Base-by-base conservation (phyloP, 306 rosid genomes). In the Casuarina glauca region DNA sequence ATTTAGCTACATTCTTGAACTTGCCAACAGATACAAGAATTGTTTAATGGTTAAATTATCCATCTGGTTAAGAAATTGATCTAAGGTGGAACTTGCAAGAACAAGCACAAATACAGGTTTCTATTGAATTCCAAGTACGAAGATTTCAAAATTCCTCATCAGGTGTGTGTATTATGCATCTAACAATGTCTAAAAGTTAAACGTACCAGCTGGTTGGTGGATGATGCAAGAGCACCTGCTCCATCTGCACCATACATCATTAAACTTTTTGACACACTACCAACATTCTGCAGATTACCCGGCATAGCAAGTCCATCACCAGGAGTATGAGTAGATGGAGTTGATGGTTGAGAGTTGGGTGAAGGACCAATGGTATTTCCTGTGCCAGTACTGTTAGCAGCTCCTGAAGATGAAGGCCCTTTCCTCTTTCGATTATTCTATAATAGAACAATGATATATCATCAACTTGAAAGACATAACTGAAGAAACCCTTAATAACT, bases 341-440 rank as follows among this genome's bases (percentile, higher is more conserved):
- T 91, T 55, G 98, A 93, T 80, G 97, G 98, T 57, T 91, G 98
- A 84, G 98, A 94, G 78, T 91, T 91, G 49, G 97, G 84, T 8
- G 89, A 90, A 76, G 93, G 97, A 71, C 98, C 98, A 26, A 86
- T 73, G 55, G 98, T 90, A 74, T 91, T 94, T 87, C 96, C 98
- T 41, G 98, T 94, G 74, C 98, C 98, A 63, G 98, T 89, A 86
- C 98, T 94, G 87, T 91, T 94, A 75, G 97, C 98, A 78, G 94
- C 83, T 76, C 98, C 98, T n/a, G 98, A 91, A 74, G 98, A 90
- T 19, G 97, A 75, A 79, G 94, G 97, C 38, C 94, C 97, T 86
- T 90, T 94, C 90, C 98, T 89, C 80, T 94, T 94, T 54, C 98
- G 90, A 74, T 80, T 85, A 77, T 83, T 90, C 97, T 92, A 75